Conservation (phyloP, 352 stramenopile species). For the Phytopythium cucurbitacearum region DNA sequence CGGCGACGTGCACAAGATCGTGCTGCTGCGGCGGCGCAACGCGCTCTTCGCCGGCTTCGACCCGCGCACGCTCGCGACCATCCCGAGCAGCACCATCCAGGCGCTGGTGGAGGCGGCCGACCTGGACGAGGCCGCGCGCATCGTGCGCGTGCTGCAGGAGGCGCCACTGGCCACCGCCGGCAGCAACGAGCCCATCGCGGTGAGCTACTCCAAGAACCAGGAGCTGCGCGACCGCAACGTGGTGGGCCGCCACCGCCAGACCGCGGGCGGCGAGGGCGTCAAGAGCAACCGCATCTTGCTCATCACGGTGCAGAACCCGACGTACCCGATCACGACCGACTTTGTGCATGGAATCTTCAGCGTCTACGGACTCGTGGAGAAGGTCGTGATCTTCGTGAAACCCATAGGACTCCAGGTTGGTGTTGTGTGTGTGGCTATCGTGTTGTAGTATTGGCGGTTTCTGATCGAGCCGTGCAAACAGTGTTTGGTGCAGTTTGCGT, state of each 20-base stretch:
- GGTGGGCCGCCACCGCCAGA: conserved; percentile 5
- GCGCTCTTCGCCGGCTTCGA: conserved; percentile 42
- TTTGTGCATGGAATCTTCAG: conserved; percentile 46
- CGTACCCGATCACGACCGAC: conserved; percentile 52
- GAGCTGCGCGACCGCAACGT: conserved; percentile 38
- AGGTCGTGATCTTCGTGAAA: conserved; percentile 64
- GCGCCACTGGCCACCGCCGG: conserved; percentile 19
- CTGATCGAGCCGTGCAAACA: conserved; percentile 5
- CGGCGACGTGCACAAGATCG: conserved; percentile 27
- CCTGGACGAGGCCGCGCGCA: conserved; percentile 18
- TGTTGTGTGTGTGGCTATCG: not conserved
- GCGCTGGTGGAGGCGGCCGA: conserved; percentile 40
- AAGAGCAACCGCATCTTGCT: conserved; percentile 55
- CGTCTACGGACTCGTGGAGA: conserved; percentile 46
- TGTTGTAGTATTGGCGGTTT: not conserved
- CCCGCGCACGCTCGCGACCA: conserved; percentile 24
- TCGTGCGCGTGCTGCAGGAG: conserved; percentile 21
- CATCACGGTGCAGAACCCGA: conserved; percentile 64
- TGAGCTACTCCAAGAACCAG: conserved; percentile 59
- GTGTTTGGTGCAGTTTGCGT: conserved; percentile 53
- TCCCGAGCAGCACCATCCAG: conserved; percentile 30
- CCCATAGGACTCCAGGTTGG: conserved; percentile 39
- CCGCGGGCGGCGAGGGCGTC: conserved; percentile 2
- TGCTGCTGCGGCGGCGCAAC: conserved; percentile 51
- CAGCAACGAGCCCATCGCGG: conserved; percentile 13